A percentile compares a stretch with the other conserved stretches of the same genome.
Evolutionary conservation across 176 grass and related monocot genomes (phyloP).

Genomic region (Pharus latifolius): DNA sequence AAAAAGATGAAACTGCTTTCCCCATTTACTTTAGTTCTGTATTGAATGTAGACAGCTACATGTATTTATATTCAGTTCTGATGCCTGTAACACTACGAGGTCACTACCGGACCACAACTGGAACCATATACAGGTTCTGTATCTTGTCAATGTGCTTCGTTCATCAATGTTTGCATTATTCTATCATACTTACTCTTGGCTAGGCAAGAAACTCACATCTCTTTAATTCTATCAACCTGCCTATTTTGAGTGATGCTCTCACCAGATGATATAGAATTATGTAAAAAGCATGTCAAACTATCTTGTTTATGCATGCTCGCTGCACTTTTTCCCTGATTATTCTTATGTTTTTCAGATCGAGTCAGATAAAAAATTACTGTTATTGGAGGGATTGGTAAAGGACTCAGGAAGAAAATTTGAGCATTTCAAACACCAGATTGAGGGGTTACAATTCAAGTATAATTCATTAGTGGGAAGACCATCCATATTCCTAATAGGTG

Average conservation of each 20-base stretch:
- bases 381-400: conserved; percentile 39
- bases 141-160: background rate
- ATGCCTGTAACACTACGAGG: too few relatives aligned
- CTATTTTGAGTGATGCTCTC: too few relatives aligned
- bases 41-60: background rate
- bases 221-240: too few relatives aligned
- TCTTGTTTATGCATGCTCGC: background rate
- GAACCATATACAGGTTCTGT: background rate
- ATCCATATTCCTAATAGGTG: conserved; percentile 60
- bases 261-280: too few relatives aligned
- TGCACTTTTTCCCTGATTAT: background rate
- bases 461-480: conserved; percentile 20
- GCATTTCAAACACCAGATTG: conserved; percentile 37
- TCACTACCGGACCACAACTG: too few relatives aligned
- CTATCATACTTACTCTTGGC: too few relatives aligned
- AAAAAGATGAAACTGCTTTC: conserved; percentile 8
- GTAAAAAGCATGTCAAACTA: too few relatives aligned
- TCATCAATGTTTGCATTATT: too few relatives aligned
- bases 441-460: conserved; percentile 40
- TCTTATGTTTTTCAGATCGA: conserved; percentile 37
- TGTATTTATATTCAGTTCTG: background rate
- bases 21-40: background rate
- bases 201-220: too few relatives aligned
- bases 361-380: conserved; percentile 58
- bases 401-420: conserved; percentile 42